These are phyloP conservation scores for Penicillium steckii DNA, from an alignment of 495 filamentous ascomycete genomes.

Conservation along the genomic window DNA sequence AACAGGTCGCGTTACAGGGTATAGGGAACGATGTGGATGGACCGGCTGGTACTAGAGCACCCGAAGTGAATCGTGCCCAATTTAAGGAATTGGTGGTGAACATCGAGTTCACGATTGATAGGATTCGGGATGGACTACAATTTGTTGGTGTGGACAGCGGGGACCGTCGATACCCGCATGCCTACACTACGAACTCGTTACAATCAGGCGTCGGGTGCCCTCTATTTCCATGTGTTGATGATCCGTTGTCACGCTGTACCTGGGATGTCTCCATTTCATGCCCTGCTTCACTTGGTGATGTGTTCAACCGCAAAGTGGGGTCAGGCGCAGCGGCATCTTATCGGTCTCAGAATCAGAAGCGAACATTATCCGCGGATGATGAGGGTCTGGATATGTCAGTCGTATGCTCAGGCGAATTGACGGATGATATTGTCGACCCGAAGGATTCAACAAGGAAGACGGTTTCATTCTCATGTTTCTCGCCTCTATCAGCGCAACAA, in stretches of 20 bases:
- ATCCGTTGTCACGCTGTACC: conserved; percentile 69
- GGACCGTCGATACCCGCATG: conserved; percentile 82
- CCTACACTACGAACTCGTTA: conserved; percentile 78
- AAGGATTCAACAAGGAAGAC: conserved; percentile 76
- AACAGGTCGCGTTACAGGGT: conserved; percentile 43
- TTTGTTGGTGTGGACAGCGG: conserved; percentile 81
- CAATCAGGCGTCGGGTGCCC: conserved; percentile 77
- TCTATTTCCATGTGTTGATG: conserved; percentile 91
- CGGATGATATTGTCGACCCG: conserved; percentile 75
- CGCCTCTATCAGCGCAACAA: conserved; percentile 75
- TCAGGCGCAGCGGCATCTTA: conserved; percentile 10
- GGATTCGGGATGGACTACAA: conserved; percentile 80
- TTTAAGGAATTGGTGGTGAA: conserved; percentile 57
- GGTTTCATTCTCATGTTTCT: conserved; percentile 71
- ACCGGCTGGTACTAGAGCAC: conserved; percentile 28
- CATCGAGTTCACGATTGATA: conserved; percentile 73
- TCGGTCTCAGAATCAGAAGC: conserved; percentile 21
- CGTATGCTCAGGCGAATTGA: conserved; percentile 83
- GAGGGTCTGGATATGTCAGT: conserved; percentile 83
- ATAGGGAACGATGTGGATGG: conserved; percentile 39
- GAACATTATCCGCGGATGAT: conserved; percentile 65
- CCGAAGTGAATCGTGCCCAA: conserved; percentile 41
- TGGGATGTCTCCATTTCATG: conserved; percentile 89
- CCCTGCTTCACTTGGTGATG: conserved; percentile 80
- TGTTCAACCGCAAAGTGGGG: conserved; percentile 51